These are phyloP conservation scores for Mercurialis annua DNA, from an alignment of 345 rosid genomes.

Conservation along the genomic window DNA sequence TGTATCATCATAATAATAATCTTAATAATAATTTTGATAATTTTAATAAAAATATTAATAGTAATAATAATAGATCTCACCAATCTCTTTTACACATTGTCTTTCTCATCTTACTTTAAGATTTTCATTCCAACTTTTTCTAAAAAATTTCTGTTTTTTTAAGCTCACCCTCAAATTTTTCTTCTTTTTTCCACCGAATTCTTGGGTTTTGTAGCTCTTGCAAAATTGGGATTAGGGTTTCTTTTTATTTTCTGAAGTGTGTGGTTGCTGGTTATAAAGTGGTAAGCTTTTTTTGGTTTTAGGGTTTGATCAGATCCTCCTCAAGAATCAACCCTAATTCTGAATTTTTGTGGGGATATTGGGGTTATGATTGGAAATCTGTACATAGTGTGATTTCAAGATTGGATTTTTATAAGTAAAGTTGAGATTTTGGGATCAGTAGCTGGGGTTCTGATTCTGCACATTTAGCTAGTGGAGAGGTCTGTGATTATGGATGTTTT, in stretches of 20 bases:
- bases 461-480: constrained; percentile 28
- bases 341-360: constrained; percentile 27
- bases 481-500: constrained; percentile 14
- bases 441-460: constrained; percentile 14
- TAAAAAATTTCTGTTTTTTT: too few species aligned
- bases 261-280: constrained; percentile 21
- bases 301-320: constrained; percentile 49
- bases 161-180: constrained; percentile 10
- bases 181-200: not conserved
- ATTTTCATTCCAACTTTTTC: too few species aligned
- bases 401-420: constrained; percentile 22
- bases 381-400: constrained; percentile 15
- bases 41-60: too few species aligned
- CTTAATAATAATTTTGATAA: too few species aligned
- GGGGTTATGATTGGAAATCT: constrained; percentile 31
- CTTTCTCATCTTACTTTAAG: too few species aligned
- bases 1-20: too few species aligned
- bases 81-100: too few species aligned
- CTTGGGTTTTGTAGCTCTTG: constrained; percentile 1
- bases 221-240: constrained; percentile 15
- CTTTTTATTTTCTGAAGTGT: constrained; percentile 11
- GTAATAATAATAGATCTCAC: too few species aligned
- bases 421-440: constrained; percentile 26
- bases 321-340: constrained; percentile 39
- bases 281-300: constrained; percentile 16